Base-by-base conservation (phyloP, 257 asterid genomes). In the Lycium ferocissimum region DNA sequence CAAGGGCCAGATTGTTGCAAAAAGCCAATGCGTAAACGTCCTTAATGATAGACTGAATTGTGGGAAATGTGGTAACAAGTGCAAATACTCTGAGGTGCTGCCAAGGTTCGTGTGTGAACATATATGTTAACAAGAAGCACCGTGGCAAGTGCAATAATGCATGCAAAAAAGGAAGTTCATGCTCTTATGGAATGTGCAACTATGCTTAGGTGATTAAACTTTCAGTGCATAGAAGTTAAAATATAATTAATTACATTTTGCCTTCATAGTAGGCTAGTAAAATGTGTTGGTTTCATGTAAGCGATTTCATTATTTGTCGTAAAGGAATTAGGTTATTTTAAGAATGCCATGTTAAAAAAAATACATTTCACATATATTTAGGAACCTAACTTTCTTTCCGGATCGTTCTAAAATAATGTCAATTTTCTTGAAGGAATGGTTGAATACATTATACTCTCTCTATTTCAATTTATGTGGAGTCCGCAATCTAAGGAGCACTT, bases 81-180 rank as follows among this genome's bases (percentile, higher is more conserved):
- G 90, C 79, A 88, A 81, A 57, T 61, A 83, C 6, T 17, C 72
- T 0, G 90, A 90, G 57, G 70, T 90, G 92, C 67, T 86, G 89
- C 79, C 66, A 57, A 43, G 86, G 86, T 13, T 83, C 84, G 72
- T 88, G 91, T 63, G 86, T 82, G 47, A 86, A 87, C 38, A 56
- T 70, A 56, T 47, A 51, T 69, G 82, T 62, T 62, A 84, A 90
- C 67, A 85, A 87, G 79, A 86, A 79, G 66, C 81, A 88, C 20
- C 85, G 92, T 85, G 91, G 90, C 5, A 90, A 86, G 40, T 88
- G 90, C 67, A 69, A 84, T 18, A 88, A 75, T 35, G 87, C 45
- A 66, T 88, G 92, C 85, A 67, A 84, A 0, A 85, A 80, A 4
- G 89, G 90, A 38, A 70, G 67, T 53, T 71, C 79, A 40, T 86